Conservation (phyloP, 129 eudicot genomes). For the Deinandra increscens region DNA sequence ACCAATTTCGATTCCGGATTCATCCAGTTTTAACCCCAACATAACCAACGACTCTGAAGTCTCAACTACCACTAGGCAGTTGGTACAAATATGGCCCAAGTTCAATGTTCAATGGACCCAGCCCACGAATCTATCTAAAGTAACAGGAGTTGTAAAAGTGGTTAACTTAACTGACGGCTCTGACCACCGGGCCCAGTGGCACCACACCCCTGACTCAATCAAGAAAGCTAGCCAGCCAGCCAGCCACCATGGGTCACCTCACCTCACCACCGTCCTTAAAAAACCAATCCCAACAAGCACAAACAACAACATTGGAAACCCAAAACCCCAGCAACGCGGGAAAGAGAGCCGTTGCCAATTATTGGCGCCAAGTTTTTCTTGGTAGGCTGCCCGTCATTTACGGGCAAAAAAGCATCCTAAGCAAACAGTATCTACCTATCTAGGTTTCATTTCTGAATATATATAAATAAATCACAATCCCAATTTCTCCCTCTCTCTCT, state of each 20-base stretch:
- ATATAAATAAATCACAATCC: slow-evolving; percentile 2
- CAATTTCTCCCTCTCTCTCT: slow-evolving; percentile 4
- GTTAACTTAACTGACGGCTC: background rate
- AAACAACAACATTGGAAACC: slow-evolving; percentile 12
- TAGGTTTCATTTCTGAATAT: slow-evolving; percentile 14
- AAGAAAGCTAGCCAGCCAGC: too few relatives aligned
- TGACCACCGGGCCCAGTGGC: slow-evolving; percentile 24
- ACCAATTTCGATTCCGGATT: too few relatives aligned
- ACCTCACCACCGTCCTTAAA: slow-evolving; percentile 15
- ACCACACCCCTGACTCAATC: slow-evolving; percentile 23
- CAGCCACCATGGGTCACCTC: slow-evolving; percentile 2
- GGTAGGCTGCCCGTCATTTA: slow-evolving; percentile 40
- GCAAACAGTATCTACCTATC: slow-evolving; percentile 20
- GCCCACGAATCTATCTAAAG: slow-evolving; percentile 17
- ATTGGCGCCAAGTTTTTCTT: slow-evolving; percentile 23
- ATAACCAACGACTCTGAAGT: too few relatives aligned
- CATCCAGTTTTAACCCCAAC: too few relatives aligned
- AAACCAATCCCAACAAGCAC: slow-evolving; percentile 23
- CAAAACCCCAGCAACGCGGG: slow-evolving; percentile 39
- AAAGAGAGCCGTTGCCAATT: slow-evolving; percentile 51
- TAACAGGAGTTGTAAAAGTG: too few relatives aligned
- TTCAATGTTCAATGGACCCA: background rate
- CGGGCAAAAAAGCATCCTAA: slow-evolving; percentile 50
- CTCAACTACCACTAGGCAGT: too few relatives aligned
- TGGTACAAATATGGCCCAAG: background rate